Base-by-base conservation (phyloP, 1,284 basidiomycete species). In the Naganishia liquefaciens region DNA sequence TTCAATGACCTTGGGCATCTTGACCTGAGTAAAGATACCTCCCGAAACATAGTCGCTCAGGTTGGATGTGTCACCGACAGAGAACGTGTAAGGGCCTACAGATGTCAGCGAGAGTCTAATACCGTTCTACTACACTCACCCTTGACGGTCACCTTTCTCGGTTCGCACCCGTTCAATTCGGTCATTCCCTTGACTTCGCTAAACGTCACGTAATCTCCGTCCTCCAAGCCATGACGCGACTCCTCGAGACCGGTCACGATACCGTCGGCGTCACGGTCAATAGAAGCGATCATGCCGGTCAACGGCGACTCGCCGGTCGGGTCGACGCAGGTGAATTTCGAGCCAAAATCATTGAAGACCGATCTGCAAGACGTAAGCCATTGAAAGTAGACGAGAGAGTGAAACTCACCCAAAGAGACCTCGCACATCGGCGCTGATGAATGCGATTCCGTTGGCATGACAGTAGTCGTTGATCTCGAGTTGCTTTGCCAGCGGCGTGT, bases 121-220 rank as follows among this genome's bases (percentile, higher is more conserved):
- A 5, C 15, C 21, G 25, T 39, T 28, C 27, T 5, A 23, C 19
- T 7, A 11, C 4, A 69, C 81, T 69, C 74, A 77, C 82, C 96
- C 77, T 97, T 98, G 70, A 97, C 92, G 10, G 88, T 84, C 55
- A 99, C 81, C 78, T 94, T 98, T 65, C 91, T 84, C 17, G 95
- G 95, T 76, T 94, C 89, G 73, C 90, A 90, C 21, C 84, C 89
- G 73, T 98, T 97, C 54, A 99, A 80, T 71, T 90, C 89, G 30
- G 86, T 84, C 92, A 97, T 96, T 33, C 96, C 96, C 79, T 96
- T 89, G 50, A 99, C 86, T 81, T 99, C 96, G n/a, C 87, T 85
- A 81, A 99, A 99, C 4, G 94, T 94, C 25, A 99, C 95, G 73
- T 89, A 98, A 78, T 99, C 93, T 27, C 96, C 96, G 77, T 99